A percentile compares a stretch with the other conserved stretches of the same genome.
Conservation (phyloP, 1,284 basidiomycete genomes). For the Meripilus lineatus region DNA sequence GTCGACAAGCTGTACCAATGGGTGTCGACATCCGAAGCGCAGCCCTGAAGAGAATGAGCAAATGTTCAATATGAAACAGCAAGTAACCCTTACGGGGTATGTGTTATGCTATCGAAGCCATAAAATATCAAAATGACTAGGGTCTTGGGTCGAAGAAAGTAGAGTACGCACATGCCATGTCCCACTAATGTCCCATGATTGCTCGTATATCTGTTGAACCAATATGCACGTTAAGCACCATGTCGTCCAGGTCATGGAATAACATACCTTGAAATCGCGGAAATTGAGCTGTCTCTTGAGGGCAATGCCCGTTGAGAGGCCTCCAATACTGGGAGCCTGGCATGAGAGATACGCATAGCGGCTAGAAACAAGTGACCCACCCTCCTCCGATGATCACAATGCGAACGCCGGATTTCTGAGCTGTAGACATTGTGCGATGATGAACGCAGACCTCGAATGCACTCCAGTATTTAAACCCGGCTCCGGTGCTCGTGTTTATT, state of each 20-base stretch:
- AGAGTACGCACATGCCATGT: constrained; percentile 29
- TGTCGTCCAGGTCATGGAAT: no score
- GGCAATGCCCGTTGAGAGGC: constrained; percentile 1
- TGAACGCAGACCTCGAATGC: no score
- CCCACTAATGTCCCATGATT: constrained; percentile 27
- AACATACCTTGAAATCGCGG: constrained; percentile 4
- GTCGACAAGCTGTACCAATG: constrained; percentile 27
- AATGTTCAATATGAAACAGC: no score
- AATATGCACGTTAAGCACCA: no score
- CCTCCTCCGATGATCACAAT: constrained; percentile 5
- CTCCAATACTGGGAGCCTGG: constrained; percentile 1
- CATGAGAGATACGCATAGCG: neutral
- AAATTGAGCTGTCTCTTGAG: neutral
- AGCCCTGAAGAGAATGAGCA: constrained; percentile 16
- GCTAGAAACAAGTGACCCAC: constrained; percentile 1
- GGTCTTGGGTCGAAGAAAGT: neutral
- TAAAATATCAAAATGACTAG: constrained; percentile 21
- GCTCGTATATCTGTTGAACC: constrained; percentile 29
- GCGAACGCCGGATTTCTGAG: no score
- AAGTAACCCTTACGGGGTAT: neutral
- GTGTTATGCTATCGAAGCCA: constrained; percentile 22
- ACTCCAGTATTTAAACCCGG: no score
- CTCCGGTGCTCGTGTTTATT: no score
- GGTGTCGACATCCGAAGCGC: constrained; percentile 24
- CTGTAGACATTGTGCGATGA: no score